Base-by-base conservation (phyloP, 2,329 filamentous ascomycete species). In the Dryadomyces quercus-mongolicae region DNA sequence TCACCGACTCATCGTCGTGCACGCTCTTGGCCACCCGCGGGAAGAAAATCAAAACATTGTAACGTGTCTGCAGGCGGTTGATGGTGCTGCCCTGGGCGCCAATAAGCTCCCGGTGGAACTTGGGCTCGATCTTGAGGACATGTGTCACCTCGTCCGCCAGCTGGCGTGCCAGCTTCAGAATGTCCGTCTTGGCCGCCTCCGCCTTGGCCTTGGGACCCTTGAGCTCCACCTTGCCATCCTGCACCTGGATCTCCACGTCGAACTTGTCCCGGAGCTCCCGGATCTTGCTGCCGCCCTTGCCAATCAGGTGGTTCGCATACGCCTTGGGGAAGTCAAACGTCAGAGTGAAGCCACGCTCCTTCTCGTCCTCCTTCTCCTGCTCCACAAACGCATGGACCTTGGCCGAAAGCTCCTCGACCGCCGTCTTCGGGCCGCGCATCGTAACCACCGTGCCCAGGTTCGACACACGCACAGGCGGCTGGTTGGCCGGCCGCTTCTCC, bases 191-290 rank as follows among this genome's bases (percentile, higher is more conserved):
- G 59, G 88, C 89, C 51, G 83, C 82, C 67, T 95, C 90, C 1
- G 91, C 89, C 76, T 97, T 97, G 51, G 89, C 88, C 72, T 94
- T 88, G 51, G 93, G 92, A 25, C 94, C 93, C 75, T 94, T 96
- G 62, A 98, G 82, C 69, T 95, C 89, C 51, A 97, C 89, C 70
- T 91, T 91, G 60, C 93, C 93, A 63, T 96, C 88, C 61, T 94
- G 84, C 43, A 97, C 85, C 70, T 96, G 90, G 58, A 98, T 85
- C 56, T 85, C 81, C 5, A 85, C 82, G 56, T 85, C 81, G 56
- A 84, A 85, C 59, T 78, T 78, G 58, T 85, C 82, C 49, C 81
- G 76, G 42, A 86, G 71, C 62, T 85, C 81, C 54, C 76, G 75
- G 62, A 85, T 83, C 64, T 83, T 78, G 68, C 80, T 82, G 18